Conservation (phyloP, 2,329 filamentous ascomycete genomes). For the Fusarium duplospermum region DNA sequence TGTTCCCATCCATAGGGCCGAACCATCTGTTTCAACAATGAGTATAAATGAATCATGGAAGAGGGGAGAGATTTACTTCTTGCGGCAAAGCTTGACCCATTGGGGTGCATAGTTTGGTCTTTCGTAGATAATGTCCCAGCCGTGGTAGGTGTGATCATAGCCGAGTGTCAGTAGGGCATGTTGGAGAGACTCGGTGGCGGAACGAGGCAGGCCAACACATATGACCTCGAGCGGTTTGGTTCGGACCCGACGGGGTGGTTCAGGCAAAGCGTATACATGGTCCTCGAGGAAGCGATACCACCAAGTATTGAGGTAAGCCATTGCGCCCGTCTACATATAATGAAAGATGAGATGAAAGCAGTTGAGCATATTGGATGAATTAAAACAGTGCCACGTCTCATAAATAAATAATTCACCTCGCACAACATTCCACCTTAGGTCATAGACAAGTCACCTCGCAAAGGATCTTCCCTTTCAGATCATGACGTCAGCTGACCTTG, state of each 20-base stretch:
- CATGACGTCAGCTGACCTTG: background rate
- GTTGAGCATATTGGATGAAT: background rate
- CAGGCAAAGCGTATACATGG: slow-evolving; percentile 21
- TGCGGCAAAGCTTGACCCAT: slow-evolving; percentile 19
- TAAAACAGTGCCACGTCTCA: background rate
- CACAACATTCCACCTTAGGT: background rate
- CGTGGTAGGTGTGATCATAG: slow-evolving; percentile 50
- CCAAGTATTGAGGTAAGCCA: slow-evolving; percentile 13
- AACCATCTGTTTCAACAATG: slow-evolving; percentile 18
- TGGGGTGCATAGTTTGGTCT: slow-evolving; percentile 14
- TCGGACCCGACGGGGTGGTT: slow-evolving; percentile 35
- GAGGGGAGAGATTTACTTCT: slow-evolving; percentile 3
- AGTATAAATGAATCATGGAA: background rate
- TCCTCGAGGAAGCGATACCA: slow-evolving; percentile 19
- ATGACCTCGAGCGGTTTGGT: slow-evolving; percentile 51
- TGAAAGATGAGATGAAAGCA: background rate
- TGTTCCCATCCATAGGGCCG: slow-evolving; percentile 14
- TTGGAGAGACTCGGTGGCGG: slow-evolving; percentile 51
- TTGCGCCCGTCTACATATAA: background rate
- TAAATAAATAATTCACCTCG: background rate
- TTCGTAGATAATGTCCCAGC: slow-evolving; percentile 50
- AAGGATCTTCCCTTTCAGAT: background rate
- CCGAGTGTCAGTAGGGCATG: slow-evolving; percentile 45
- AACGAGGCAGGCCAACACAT: slow-evolving; percentile 49
- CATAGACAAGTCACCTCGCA: background rate